phyloP scores from a whole-genome alignment of 768 basidiomycete genomes.

The Dioszegia hungarica region DNA sequence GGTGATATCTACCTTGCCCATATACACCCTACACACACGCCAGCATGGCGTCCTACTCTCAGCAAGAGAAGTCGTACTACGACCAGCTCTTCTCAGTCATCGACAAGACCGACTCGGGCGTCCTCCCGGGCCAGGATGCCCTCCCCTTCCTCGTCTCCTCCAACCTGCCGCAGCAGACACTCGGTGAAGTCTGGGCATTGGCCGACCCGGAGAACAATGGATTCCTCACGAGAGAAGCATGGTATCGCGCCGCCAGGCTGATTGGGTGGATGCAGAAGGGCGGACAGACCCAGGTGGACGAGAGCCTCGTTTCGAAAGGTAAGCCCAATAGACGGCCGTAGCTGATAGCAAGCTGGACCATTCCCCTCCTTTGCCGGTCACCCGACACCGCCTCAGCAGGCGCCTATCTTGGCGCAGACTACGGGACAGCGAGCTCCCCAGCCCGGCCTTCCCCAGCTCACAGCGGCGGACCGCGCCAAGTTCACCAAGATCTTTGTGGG shows the following conservation, averaged over 20 bases:
- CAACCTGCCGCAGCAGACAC: constrained; percentile 66
- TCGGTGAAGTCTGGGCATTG: constrained; percentile 91
- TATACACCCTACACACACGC: background rate
- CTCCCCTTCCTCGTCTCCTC: constrained; percentile 80
- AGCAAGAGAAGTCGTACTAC: constrained; percentile 46
- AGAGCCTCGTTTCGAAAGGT: constrained; percentile 65
- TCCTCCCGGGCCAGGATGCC: constrained; percentile 72
- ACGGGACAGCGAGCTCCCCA: constrained; percentile 37
- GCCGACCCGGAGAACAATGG: constrained; percentile 93
- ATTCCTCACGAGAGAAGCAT: constrained; percentile 79
- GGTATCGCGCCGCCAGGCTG: constrained; percentile 79
- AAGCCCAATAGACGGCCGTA: constrained; percentile 43
- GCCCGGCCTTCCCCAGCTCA: constrained; percentile 60
- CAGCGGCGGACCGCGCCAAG: constrained; percentile 74
- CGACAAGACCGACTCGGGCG: constrained; percentile 44
- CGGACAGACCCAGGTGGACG: constrained; percentile 60
- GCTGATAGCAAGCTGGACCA: constrained; percentile 63
- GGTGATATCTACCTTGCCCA: too few relatives aligned
- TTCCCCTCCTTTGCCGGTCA: constrained; percentile 70
- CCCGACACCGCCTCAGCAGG: constrained; percentile 54
- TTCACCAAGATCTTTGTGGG: constrained; percentile 73
- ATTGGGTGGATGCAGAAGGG: constrained; percentile 89
- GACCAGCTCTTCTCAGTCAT: constrained; percentile 42
- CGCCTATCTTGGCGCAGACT: constrained; percentile 43
- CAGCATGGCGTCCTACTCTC: constrained; percentile 12